phyloP scores from a whole-genome alignment of 2,329 filamentous ascomycete genomes.

The Cryphonectria parasitica region DNA sequence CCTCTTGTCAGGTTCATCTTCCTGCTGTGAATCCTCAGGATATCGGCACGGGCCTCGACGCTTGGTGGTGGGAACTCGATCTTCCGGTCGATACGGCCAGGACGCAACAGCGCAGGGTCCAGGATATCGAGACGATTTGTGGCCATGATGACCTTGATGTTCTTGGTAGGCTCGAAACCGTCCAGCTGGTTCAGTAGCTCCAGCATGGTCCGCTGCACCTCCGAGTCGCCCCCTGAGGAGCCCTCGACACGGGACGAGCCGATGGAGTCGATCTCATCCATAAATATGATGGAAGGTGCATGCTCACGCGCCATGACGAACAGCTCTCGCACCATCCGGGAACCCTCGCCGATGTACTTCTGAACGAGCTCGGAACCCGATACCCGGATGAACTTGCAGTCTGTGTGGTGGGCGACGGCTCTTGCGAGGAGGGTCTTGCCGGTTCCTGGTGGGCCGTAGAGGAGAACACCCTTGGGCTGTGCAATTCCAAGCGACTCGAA shows the following conservation, averaged over 20 bases:
- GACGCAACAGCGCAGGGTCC: constrained; percentile 89
- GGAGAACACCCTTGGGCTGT: constrained; percentile 94
- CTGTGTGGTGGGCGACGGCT: constrained; percentile 96
- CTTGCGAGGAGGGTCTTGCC: constrained; percentile 94
- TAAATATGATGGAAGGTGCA: constrained; percentile 98
- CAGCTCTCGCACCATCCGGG: constrained; percentile 96
- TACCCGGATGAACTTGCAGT: constrained; percentile 98
- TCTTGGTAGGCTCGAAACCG: constrained; percentile 98
- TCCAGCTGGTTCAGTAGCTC: constrained; percentile 98
- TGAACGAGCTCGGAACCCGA: constrained; percentile 96
- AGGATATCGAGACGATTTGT: constrained; percentile 98
- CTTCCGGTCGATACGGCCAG: constrained; percentile 97
- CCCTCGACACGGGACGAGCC: constrained; percentile 96
- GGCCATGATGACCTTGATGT: constrained; percentile 99
- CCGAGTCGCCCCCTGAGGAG: constrained; percentile 91
- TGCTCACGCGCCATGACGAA: constrained; percentile 99
- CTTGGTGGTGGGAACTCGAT: constrained; percentile 98
- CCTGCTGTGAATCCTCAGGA: constrained; percentile 93
- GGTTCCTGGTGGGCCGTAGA: constrained; percentile 95
- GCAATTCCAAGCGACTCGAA: constrained; percentile 99
- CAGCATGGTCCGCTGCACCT: constrained; percentile 98
- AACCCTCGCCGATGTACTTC: constrained; percentile 98
- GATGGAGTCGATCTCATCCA: constrained; percentile 99
- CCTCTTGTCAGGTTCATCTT: constrained; percentile 99
- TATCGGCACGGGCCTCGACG: constrained; percentile 94